Evolutionary conservation across 306 rosid genomes (phyloP).

Genomic region (Lupinus albus): DNA sequence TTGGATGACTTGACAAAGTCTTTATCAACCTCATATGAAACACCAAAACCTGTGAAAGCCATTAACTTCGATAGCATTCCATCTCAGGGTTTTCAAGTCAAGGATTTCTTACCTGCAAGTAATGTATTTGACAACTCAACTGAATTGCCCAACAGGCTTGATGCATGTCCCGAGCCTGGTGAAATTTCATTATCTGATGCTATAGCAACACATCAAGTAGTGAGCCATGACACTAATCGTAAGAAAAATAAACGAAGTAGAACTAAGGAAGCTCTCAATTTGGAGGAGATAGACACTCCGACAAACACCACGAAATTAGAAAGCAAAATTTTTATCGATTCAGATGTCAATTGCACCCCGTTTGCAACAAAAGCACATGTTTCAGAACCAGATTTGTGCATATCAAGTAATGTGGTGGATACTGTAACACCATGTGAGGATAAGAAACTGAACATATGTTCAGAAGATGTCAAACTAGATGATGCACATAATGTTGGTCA

Average conservation of each 20-base stretch:
- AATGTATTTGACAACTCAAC: slow-evolving; percentile 33
- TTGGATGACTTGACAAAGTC: slow-evolving; percentile 70
- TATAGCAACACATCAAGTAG: slow-evolving; percentile 18
- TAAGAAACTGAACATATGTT: slow-evolving; percentile 21
- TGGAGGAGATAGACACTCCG: slow-evolving; percentile 35
- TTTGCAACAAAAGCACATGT: slow-evolving; percentile 39
- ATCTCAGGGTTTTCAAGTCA: slow-evolving; percentile 68
- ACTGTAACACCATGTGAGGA: slow-evolving; percentile 37
- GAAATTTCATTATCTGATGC: slow-evolving; percentile 40
- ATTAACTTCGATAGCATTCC: slow-evolving; percentile 69
- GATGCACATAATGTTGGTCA: slow-evolving; percentile 34
- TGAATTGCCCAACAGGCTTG: slow-evolving; percentile 40
- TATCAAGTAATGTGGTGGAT: slow-evolving; percentile 34
- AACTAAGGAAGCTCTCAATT: slow-evolving; percentile 34
- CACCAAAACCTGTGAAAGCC: slow-evolving; percentile 61
- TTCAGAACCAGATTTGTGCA: slow-evolving; percentile 32
- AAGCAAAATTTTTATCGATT: slow-evolving; percentile 18
- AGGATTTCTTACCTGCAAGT: slow-evolving; percentile 52
- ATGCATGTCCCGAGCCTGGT: slow-evolving; percentile 38
- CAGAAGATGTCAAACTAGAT: slow-evolving; percentile 31
- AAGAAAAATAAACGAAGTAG: slow-evolving; percentile 28
- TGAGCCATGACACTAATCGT: slow-evolving; percentile 31
- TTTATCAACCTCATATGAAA: slow-evolving; percentile 51
- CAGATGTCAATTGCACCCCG: slow-evolving; percentile 29
- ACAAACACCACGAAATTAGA: slow-evolving; percentile 36